Percentiles rank a stretch among this genome's conserved stretches.
Evolutionary conservation across 768 basidiomycete species (phyloP).

Genomic region (Candolleomyces eurysporus): DNA sequence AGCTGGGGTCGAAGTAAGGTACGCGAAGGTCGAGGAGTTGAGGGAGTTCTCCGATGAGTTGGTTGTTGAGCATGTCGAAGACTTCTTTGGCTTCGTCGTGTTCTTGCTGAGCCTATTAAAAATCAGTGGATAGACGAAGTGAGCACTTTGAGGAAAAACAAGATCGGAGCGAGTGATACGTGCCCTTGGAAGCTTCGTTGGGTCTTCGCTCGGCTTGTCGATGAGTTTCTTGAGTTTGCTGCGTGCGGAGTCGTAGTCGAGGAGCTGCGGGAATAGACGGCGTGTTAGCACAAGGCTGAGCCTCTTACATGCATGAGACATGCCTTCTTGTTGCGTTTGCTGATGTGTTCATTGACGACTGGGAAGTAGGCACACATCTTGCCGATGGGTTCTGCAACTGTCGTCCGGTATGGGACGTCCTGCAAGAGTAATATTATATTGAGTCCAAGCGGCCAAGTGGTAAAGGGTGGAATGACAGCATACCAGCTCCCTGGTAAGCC

Average conservation of each 20-base stretch:
- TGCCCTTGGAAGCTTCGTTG: slow-evolving; percentile 85
- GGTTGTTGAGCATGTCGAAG: slow-evolving; percentile 90
- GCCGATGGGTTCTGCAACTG: slow-evolving; percentile 92
- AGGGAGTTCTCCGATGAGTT: slow-evolving; percentile 88
- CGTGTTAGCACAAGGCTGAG: not conserved
- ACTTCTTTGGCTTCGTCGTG: slow-evolving; percentile 93
- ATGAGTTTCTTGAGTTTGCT: slow-evolving; percentile 85
- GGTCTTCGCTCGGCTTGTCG: slow-evolving; percentile 92
- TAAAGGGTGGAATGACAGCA: slow-evolving; percentile 22
- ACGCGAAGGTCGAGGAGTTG: slow-evolving; percentile 92
- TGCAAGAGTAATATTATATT: slow-evolving; percentile 24
- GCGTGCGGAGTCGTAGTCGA: slow-evolving; percentile 93
- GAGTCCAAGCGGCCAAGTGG: slow-evolving; percentile 1
- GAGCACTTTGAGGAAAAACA: not conserved
- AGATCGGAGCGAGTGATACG: slow-evolving; percentile 12
- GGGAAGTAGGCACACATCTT: slow-evolving; percentile 98
- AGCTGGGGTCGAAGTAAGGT: slow-evolving; percentile 97
- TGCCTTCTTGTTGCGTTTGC: slow-evolving; percentile 97
- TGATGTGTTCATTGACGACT: slow-evolving; percentile 87
- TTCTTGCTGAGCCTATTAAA: slow-evolving; percentile 84
- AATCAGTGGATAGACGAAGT: not conserved
- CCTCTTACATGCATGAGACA: not conserved
- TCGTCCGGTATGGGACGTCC: slow-evolving; percentile 94
- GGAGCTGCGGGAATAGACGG: slow-evolving; percentile 52
- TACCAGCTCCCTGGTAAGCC: slow-evolving; percentile 82